Base-by-base conservation (phyloP, 306 rosid genomes). In the Ziziphus jujuba region DNA sequence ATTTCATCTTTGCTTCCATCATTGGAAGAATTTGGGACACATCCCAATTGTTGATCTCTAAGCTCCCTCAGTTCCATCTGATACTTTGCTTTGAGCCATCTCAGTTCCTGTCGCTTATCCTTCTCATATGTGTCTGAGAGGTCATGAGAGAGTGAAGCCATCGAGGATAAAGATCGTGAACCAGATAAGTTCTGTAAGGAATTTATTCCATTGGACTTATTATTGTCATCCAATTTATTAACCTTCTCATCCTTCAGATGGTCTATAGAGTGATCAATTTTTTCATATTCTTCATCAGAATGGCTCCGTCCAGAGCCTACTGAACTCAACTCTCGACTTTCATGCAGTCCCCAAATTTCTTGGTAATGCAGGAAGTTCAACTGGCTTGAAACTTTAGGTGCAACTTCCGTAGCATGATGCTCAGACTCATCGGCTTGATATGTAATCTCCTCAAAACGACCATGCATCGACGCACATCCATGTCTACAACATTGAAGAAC, bases 381-480 rank as follows among this genome's bases (percentile, higher is more conserved):
- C 65, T 73, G 82, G 63, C 59, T 79, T 16, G 75, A 77, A 17
- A 66, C 47, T 14, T 73, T 80, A 9, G 77, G 77, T 28, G 72
- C 75, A 61, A 65, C 79, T 43, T 75, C 77, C 43, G 49, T 48
- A 31, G 45, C 66, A 35, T 77, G 82, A 68, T 85, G 78, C 77
- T 75, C 81, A 21, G 82, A 75, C 17, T 81, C 85, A 20, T 81
- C 92, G 9, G 84, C 85, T 72, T 72, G 85, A 44, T 84, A 87
- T 3, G 84, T 85, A 20, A 92, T 61, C 92, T 92, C 98, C 85
- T 85, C 98, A 16, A 92, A 92, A 55, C 98, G 87, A 13, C 98
- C 97, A 2, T 82, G 97, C 86, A 79, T 76, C 9, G 90, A 89
- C 59, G 89, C 79, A 65, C 92, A 87, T 48, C 89, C 86, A 35